These are phyloP conservation scores for Sugiyamaella marilandica DNA, from an alignment of 805 yeast species.

Conservation along the genomic window DNA sequence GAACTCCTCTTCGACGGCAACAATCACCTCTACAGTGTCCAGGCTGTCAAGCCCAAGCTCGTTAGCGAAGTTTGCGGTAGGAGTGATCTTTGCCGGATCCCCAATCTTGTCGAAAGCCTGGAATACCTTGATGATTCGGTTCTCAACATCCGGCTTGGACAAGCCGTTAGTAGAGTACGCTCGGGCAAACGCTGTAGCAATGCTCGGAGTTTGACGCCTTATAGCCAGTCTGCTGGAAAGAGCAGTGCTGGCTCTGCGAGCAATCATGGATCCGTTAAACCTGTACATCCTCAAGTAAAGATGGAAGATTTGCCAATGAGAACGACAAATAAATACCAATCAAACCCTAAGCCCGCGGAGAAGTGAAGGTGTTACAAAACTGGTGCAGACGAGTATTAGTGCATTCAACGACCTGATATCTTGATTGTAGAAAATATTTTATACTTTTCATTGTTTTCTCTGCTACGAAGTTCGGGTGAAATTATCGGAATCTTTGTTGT, in stretches of 20 bases:
- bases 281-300: slow-evolving; percentile 7
- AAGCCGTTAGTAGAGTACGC: slow-evolving; percentile 56
- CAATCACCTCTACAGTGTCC: slow-evolving; percentile 89
- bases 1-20: slow-evolving; percentile 86
- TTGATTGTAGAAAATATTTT: no score
- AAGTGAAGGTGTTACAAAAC: no score
- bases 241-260: slow-evolving; percentile 20
- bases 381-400: no score
- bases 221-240: slow-evolving; percentile 22
- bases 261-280: slow-evolving; percentile 15
- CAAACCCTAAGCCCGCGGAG: no score
- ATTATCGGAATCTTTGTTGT: no score
- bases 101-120: slow-evolving; percentile 49
- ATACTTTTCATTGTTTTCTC: no score
- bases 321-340: not conserved
- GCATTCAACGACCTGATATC: no score
- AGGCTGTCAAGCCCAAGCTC: slow-evolving; percentile 83
- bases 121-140: slow-evolving; percentile 76
- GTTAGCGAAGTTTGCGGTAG: slow-evolving; percentile 36
- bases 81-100: slow-evolving; percentile 31
- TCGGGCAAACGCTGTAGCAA: slow-evolving; percentile 16
- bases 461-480: no score
- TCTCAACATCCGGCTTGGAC: slow-evolving; percentile 72
- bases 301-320: slow-evolving; percentile 5
- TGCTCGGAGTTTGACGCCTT: slow-evolving; percentile 7